Conservation (phyloP, 495 filamentous ascomycete species). For the Daldinia bambusicola region DNA sequence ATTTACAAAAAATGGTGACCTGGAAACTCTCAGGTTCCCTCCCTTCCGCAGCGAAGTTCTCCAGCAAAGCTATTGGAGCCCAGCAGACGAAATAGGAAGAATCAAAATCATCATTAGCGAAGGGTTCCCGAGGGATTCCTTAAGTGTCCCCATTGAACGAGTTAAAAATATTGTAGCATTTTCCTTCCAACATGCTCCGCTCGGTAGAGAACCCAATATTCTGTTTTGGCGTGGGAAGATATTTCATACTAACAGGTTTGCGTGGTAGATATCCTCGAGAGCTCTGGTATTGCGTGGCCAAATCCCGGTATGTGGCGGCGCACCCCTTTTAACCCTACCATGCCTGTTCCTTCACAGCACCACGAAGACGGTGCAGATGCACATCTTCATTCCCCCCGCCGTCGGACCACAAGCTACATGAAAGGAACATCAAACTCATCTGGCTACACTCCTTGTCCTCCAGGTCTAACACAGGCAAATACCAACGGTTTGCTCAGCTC, state of each 20-base stretch:
- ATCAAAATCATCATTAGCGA: constrained; percentile 84
- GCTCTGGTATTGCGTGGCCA: constrained; percentile 82
- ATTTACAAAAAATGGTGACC: constrained; percentile 70
- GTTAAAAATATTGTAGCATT: constrained; percentile 80
- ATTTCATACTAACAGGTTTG: constrained; percentile 27
- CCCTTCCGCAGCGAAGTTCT: constrained; percentile 77
- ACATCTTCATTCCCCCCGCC: constrained; percentile 58
- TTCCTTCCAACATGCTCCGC: constrained; percentile 87
- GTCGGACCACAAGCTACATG: constrained; percentile 41
- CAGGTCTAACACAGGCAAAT: constrained; percentile 36
- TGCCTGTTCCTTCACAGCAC: constrained; percentile 54
- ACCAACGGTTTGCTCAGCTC: constrained; percentile 37
- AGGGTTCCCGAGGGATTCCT: constrained; percentile 67
- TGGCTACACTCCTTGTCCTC: constrained; percentile 17
- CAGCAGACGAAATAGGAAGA: constrained; percentile 74
- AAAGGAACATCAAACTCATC: constrained; percentile 33
- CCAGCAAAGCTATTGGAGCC: constrained; percentile 75
- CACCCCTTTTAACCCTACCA: constrained; percentile 48
- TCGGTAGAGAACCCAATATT: constrained; percentile 62
- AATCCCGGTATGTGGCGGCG: constrained; percentile 78
- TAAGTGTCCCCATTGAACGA: constrained; percentile 68
- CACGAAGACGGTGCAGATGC: constrained; percentile 54
- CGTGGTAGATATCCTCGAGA: constrained; percentile 72
- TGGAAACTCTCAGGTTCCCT: constrained; percentile 75
- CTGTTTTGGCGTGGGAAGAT: constrained; percentile 29